Conservation (phyloP, 129 eudicot species). For the Rutidosis leptorrhynchoides region DNA sequence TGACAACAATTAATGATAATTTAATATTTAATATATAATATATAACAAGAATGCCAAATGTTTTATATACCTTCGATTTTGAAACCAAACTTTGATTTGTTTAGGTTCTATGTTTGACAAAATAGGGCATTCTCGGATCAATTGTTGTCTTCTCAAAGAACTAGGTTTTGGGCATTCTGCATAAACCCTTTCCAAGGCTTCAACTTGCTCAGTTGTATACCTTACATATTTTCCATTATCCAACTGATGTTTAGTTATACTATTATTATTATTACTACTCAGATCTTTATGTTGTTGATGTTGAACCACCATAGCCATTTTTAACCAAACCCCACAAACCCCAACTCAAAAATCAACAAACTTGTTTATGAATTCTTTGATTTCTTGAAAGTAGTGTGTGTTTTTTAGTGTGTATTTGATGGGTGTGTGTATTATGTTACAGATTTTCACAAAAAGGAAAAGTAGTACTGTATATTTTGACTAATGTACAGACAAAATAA, state of each 20-base stretch:
- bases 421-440: conserved; percentile 14
- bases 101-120: conserved; percentile 87
- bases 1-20: too few species aligned
- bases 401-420: too few species aligned
- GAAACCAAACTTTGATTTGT: conserved; percentile 98
- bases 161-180: conserved; percentile 85
- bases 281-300: conserved; percentile 51
- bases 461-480: conserved; percentile 6
- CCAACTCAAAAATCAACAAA: conserved; percentile 4
- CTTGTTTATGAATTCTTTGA: not conserved
- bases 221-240: conserved; percentile 80
- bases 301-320: conserved; percentile 61
- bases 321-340: not conserved
- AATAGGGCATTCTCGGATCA: conserved; percentile 81
- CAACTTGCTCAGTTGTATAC: conserved; percentile 96
- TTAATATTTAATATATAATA: too few species aligned
- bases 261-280: conserved; percentile 29
- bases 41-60: not conserved
- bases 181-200: conserved; percentile 87
- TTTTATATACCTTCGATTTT: conserved; percentile 57
- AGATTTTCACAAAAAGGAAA: conserved; percentile 18
- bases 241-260: conserved; percentile 54
- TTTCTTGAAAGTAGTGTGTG: conserved; percentile 12
- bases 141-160: conserved; percentile 82
- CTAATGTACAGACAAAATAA: conserved; percentile 25